Evolutionary conservation across 2,329 filamentous ascomycete genomes (phyloP), one percentile per base, ranked within the genome.

Genomic region (Penicillium thymicola): DNA sequence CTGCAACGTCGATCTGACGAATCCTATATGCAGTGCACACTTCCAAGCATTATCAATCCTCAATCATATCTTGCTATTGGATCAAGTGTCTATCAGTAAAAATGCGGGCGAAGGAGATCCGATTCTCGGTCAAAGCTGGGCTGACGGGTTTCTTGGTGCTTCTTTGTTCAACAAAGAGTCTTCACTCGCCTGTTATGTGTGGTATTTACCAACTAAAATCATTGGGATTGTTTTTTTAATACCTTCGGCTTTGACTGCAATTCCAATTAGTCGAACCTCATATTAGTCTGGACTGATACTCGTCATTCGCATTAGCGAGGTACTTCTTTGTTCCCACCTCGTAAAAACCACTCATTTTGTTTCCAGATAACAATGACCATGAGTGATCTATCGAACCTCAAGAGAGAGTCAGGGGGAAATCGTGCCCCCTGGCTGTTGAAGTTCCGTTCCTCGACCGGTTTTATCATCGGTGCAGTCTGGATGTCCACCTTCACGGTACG

Each of bases 381-480:
- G 21, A 11, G 44, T 5, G 23, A 34, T n/a, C 13, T 47, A n/a
- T 13, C 40, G 41, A 34, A 23, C 2, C 51, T 41, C 27, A 55
- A 58, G 43, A 37, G 25, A 23, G 40, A 37, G 18, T 18, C 41
- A 16, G 49, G 42, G 16, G 47, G n/a, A 27, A 59, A 52, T 6
- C 34, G 58, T 47, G 48, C 51, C 7, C 67, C 67, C 34, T 65
- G 65, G 62, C 56, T 69, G 10, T 67, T 82, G 4, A 59, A 69
- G 72, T 83, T 81, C 79, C 79, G 85, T n/a, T 85, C 83, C 11
- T 82, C 79, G 51, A 82, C 81, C 2, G 64, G 78, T 44, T 87
- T 87, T 72, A 85, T 86, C 60, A 68, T 85, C 38, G 70, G 77
- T 7, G 85, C 83, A 2, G 81, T 87, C n/a, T 70, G 68, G 68